phyloP scores from a whole-genome alignment of 2,329 filamentous ascomycete genomes.

The Nemania abortiva region DNA sequence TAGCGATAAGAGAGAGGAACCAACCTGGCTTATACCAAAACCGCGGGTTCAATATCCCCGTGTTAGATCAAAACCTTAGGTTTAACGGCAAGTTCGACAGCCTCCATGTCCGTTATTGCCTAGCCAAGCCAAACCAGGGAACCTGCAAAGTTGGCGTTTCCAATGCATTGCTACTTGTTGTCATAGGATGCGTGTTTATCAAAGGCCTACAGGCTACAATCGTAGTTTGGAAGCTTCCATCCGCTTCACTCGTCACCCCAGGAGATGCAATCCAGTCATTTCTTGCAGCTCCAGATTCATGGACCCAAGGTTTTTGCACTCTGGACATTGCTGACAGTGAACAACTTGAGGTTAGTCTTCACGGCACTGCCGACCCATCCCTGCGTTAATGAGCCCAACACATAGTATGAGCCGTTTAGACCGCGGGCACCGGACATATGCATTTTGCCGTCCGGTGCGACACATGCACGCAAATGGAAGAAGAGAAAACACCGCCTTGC shows the following conservation, averaged over 20 bases:
- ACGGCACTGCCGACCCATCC: no score
- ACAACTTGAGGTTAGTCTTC: neutral
- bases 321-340: neutral
- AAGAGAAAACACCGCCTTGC: neutral
- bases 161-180: neutral
- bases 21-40: no score
- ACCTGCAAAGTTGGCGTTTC: conserved; percentile 4
- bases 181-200: neutral
- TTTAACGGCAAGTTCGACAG: neutral
- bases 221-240: neutral
- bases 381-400: neutral
- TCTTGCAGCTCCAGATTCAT: conserved; percentile 1
- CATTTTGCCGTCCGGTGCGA: no score
- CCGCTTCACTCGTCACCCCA: conserved; percentile 2
- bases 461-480: neutral
- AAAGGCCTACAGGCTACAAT: neutral
- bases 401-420: conserved; percentile 1
- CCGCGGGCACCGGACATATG: neutral
- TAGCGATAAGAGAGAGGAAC: neutral
- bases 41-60: neutral
- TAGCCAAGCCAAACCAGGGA: neutral
- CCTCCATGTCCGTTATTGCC: neutral
- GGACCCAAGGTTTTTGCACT: neutral
- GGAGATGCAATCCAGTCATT: conserved; percentile 24
- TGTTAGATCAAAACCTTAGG: neutral